Evolutionary conservation across 371 early-diverging fungal genomes (phyloP).

Genomic region (Aphelidium insulamus): DNA sequence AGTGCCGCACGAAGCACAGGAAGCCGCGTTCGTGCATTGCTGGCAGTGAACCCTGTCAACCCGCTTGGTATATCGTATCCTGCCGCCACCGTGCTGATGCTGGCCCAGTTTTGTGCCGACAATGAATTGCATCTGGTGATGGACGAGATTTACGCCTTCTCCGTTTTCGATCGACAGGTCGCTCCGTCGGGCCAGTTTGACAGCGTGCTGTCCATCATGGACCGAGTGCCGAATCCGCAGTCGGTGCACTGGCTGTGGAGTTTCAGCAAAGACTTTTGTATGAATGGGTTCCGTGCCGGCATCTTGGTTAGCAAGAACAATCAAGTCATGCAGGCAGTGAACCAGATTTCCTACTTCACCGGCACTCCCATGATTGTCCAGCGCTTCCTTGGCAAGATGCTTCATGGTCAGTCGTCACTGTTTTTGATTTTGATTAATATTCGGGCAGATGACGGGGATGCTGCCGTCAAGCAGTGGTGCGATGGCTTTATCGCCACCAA

Average conservation of each 20-base stretch:
- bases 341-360: constrained; percentile 6
- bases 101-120: constrained; percentile 26
- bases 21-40: too few relatives aligned
- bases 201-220: constrained; percentile 28
- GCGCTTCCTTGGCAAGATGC: not conserved
- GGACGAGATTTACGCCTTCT: constrained; percentile 65
- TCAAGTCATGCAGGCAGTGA: constrained; percentile 13
- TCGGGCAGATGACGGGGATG: constrained; percentile 24
- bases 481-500: constrained; percentile 26
- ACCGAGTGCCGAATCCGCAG: constrained; percentile 29
- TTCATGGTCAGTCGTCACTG: not conserved
- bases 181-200: constrained; percentile 13
- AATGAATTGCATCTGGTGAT: constrained; percentile 40
- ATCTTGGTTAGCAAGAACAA: constrained; percentile 35
- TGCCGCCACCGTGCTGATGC: too few relatives aligned
- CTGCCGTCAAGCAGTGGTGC: constrained; percentile 21
- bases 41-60: too few relatives aligned
- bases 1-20: too few relatives aligned
- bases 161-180: constrained; percentile 16
- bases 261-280: constrained; percentile 49
- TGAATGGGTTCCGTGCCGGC: constrained; percentile 44
- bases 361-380: not conserved
- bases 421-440: not conserved
- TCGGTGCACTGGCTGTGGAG: constrained; percentile 46
- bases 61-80: too few relatives aligned